These are phyloP conservation scores for Alternaria brassicicola DNA, from an alignment of 2,329 filamentous ascomycete species.

Conservation along the genomic window DNA sequence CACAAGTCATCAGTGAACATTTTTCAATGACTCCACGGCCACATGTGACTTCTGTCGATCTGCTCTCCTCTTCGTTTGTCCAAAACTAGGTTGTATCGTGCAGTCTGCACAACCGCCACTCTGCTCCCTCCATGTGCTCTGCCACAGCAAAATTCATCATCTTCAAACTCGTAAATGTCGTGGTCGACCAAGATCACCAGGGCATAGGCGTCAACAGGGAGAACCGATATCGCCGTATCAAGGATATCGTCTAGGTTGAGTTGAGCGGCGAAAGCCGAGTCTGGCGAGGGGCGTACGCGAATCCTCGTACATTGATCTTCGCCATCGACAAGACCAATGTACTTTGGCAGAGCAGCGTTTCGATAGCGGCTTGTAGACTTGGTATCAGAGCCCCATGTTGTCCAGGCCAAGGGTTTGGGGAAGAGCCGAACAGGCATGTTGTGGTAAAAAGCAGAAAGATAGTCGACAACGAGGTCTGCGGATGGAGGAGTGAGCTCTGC, in stretches of 20 bases:
- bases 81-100: conserved; percentile 64
- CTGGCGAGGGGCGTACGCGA: conserved; percentile 56
- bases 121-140: conserved; percentile 69
- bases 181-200: conserved; percentile 63
- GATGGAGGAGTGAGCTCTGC: conserved; percentile 11
- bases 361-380: conserved; percentile 2
- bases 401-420: conserved; percentile 53
- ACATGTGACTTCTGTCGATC: conserved; percentile 60
- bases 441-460: conserved; percentile 61
- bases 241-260: conserved; percentile 67
- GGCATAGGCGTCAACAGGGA: conserved; percentile 65
- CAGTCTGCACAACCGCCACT: conserved; percentile 66
- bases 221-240: conserved; percentile 59
- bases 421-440: conserved; percentile 59
- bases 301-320: conserved; percentile 55
- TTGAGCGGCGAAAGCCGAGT: conserved; percentile 57
- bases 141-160: conserved; percentile 71
- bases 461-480: conserved; percentile 48
- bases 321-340: conserved; percentile 55
- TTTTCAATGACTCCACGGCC: conserved; percentile 69
- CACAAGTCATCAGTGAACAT: conserved; percentile 55
- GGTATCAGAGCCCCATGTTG: conserved; percentile 52
- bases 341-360: conserved; percentile 24
- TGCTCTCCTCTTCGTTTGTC: conserved; percentile 53
- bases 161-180: conserved; percentile 69